Evolutionary conservation across 768 basidiomycete species (phyloP).

Genomic region (Kwoniella europaea): DNA sequence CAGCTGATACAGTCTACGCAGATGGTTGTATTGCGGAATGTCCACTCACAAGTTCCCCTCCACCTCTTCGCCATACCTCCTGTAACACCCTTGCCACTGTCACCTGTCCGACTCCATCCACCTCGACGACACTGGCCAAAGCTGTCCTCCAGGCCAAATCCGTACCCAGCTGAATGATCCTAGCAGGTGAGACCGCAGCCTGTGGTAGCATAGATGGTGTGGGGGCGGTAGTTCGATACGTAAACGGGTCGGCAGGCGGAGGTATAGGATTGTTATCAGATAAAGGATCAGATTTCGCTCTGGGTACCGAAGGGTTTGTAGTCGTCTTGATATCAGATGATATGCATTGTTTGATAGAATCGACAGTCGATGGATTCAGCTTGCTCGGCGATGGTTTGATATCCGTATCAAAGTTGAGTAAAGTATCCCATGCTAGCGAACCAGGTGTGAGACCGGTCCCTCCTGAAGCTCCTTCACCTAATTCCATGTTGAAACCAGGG

Average conservation of each 20-base stretch:
- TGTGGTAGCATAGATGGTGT: neutral
- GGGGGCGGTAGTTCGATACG: neutral
- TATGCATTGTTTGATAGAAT: neutral
- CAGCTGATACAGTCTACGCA: neutral
- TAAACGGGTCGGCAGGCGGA: neutral
- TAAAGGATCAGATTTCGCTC: conserved; percentile 24
- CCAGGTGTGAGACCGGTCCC: conserved; percentile 28
- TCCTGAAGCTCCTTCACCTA: neutral
- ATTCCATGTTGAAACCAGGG: conserved; percentile 34
- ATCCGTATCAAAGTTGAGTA: conserved; percentile 36
- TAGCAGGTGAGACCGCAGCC: neutral
- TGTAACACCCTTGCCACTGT: conserved; percentile 41
- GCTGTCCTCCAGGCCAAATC: conserved; percentile 51
- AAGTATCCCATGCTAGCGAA: conserved; percentile 35
- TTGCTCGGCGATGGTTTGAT: conserved; percentile 5
- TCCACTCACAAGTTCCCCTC: conserved; percentile 44
- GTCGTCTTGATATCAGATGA: neutral
- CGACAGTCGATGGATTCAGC: neutral
- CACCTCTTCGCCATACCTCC: conserved; percentile 50
- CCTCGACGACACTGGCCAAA: conserved; percentile 46
- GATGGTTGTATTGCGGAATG: neutral
- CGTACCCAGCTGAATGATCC: conserved; percentile 31
- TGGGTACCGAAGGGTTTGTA: neutral
- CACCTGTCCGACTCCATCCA: conserved; percentile 46
- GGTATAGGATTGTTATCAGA: neutral